Evolutionary conservation across 2,329 filamentous ascomycete genomes (phyloP), one percentile per base, ranked within the genome.

Genomic region (Fusarium xyrophilum): DNA sequence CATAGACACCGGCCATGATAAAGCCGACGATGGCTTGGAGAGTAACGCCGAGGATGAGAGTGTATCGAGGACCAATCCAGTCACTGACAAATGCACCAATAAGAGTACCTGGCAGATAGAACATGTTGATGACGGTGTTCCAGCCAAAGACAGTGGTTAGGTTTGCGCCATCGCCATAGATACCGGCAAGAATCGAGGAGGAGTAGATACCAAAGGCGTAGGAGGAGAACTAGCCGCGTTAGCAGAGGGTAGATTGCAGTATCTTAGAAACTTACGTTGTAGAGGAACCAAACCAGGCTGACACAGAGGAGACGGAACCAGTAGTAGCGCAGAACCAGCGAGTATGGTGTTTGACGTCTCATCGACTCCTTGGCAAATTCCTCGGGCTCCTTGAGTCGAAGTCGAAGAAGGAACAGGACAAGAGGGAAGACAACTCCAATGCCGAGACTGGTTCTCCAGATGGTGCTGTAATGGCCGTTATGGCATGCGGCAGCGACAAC

Each of bases 191-290:
- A 73, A 97, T 95, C 3, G 88, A 86, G 2, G 90, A 89, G 0
- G 91, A 92, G 81, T 96, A 97, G 73, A 97, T 93, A 54, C 91
- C 86, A 76, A 97, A 97, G 0, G 91, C 90, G 77, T 97, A 97
- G 5, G 88, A 82, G 4, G 90, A 92, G 79, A 97, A 97, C 84
- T 82, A 56, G 10, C 3, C 7, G 3, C 10, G 38, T 68, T 14
- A 69, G 59, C 19, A 10, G 17, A 25, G 32, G 23, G 1, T 2
- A 7, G 1, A 10, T 3, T 9, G 28, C 4, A 2, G 32, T 50
- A 12, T 14, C 15, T 5, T 19, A 3, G 1, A 21, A 2, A 77
- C 84, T 78, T 73, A 88, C 85, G 57, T 93, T 89, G 76, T 93
- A 96, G 67, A 95, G 86, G 78, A 96, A 96, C 93, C 93, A 96